phyloP scores from a whole-genome alignment of 2,329 filamentous ascomycete species.

The Macroventuria anomochaeta region DNA sequence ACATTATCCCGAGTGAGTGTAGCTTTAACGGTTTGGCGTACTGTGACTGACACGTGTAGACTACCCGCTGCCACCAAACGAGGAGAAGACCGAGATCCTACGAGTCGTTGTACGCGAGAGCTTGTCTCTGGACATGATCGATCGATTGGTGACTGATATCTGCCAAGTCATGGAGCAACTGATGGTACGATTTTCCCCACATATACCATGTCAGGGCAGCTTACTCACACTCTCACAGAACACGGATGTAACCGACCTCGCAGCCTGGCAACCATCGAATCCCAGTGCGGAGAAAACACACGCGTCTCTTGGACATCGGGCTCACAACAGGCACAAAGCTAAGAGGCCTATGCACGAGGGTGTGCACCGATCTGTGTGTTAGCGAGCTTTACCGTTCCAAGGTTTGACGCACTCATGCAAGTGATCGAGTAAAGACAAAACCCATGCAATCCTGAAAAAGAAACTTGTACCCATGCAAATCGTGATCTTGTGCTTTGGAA shows the following conservation, averaged over 20 bases:
- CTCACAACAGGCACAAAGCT: constrained; percentile 55
- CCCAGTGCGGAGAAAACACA: constrained; percentile 53
- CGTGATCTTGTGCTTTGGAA: neutral
- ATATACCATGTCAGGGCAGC: neutral
- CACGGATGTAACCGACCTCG: constrained; percentile 59
- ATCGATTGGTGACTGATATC: constrained; percentile 67
- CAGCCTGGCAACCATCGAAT: constrained; percentile 53
- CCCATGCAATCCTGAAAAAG: neutral
- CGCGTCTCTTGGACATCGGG: constrained; percentile 31
- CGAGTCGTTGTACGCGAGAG: constrained; percentile 71
- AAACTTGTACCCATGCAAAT: neutral
- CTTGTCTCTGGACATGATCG: constrained; percentile 72
- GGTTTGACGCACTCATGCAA: neutral
- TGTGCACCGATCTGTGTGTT: constrained; percentile 59
- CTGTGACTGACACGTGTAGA: constrained; percentile 48
- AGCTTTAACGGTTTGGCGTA: constrained; percentile 5
- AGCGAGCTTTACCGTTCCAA: constrained; percentile 1
- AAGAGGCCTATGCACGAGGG: constrained; percentile 55
- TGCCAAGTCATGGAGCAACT: constrained; percentile 66
- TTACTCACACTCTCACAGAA: constrained; percentile 31
- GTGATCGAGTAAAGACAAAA: constrained; percentile 1
- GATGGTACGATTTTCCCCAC: constrained; percentile 48
- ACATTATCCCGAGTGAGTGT: constrained; percentile 69
- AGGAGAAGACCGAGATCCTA: constrained; percentile 69
- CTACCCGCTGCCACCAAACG: constrained; percentile 69